Percentiles rank a stretch among this genome's conserved stretches.
These are phyloP conservation scores for Candida sanyaensis DNA, from an alignment of 1,139 yeast species.

Conservation along the genomic window DNA sequence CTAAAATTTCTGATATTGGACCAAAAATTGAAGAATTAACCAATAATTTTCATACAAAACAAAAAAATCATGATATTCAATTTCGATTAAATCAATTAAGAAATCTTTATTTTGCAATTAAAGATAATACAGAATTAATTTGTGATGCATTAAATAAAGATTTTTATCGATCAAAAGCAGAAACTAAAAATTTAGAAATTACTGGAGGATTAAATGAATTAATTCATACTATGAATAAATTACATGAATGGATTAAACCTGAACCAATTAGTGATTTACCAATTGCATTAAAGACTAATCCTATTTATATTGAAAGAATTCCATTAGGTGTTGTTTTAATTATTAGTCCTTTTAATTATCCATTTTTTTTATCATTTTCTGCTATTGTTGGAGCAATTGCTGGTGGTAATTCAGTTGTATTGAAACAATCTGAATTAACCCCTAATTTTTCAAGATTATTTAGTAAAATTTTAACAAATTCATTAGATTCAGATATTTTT, in stretches of 20 bases:
- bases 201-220: constrained; percentile 56
- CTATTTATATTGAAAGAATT: constrained; percentile 57
- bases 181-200: constrained; percentile 62
- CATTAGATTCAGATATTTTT: constrained; percentile 58
- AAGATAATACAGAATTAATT: constrained; percentile 59
- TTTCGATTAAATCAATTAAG: constrained; percentile 65
- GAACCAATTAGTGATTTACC: constrained; percentile 49
- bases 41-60: constrained; percentile 43
- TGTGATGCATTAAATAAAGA: constrained; percentile 64
- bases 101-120: constrained; percentile 63
- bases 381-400: constrained; percentile 84
- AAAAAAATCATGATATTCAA: constrained; percentile 57
- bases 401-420: constrained; percentile 80
- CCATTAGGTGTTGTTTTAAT: constrained; percentile 80
- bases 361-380: constrained; percentile 61
- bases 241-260: constrained; percentile 66
- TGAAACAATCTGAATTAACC: constrained; percentile 78
- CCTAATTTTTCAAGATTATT: constrained; percentile 63
- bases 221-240: constrained; percentile 56
- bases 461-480: constrained; percentile 53
- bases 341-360: constrained; percentile 88
- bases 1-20: constrained; percentile 55
- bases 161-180: constrained; percentile 63
- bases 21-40: constrained; percentile 43
- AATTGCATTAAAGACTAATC: constrained; percentile 44